Percentiles rank a stretch among this genome's conserved stretches.
These are phyloP conservation scores for Termitomyces sp. DNA, from an alignment of 768 basidiomycete genomes.

Conservation along the genomic window DNA sequence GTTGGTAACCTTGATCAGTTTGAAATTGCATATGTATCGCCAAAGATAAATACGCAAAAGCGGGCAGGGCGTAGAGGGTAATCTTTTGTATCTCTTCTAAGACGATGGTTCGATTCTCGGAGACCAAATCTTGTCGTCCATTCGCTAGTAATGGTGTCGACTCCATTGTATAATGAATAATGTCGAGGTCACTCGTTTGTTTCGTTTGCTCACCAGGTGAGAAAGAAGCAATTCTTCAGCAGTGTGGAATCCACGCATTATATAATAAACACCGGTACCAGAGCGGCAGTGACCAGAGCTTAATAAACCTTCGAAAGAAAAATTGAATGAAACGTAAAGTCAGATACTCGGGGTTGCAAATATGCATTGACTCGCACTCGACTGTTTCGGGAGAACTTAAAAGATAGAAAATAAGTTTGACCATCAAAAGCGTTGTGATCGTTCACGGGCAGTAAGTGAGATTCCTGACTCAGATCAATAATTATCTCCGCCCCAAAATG, in stretches of 20 bases:
- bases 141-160: conserved; percentile 54
- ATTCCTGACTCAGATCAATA: background rate
- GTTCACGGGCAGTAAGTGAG: background rate
- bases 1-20: background rate
- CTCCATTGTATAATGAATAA: conserved; percentile 26
- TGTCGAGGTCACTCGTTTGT: background rate
- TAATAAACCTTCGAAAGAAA: background rate
- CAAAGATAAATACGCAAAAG: conserved; percentile 50
- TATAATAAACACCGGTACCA: background rate
- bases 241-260: background rate
- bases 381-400: background rate
- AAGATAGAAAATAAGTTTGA: background rate
- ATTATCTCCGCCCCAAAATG: too few relatives aligned
- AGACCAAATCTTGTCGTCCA: conserved; percentile 11
- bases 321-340: background rate
- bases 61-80: conserved; percentile 58
- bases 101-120: conserved; percentile 21
- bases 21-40: background rate
- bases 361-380: background rate
- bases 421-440: background rate
- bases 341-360: background rate
- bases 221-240: background rate
- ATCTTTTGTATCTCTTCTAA: conserved; percentile 57
- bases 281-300: background rate
- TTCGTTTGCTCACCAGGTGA: background rate